Base-by-base conservation (phyloP, 257 asterid species). In the Nicotiana attenuata region DNA sequence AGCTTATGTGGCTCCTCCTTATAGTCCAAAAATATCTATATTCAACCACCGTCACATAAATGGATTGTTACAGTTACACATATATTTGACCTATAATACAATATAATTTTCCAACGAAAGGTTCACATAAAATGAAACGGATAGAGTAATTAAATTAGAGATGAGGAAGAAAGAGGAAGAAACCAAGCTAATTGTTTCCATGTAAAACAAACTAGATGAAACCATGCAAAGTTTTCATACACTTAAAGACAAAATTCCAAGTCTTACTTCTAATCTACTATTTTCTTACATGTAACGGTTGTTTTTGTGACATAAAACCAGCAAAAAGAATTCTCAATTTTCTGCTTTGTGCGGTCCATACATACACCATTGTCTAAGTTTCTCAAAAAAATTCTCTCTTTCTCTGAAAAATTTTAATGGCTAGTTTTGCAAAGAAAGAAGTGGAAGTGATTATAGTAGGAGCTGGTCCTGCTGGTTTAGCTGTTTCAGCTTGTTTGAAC, bases 381-480 rank as follows among this genome's bases (percentile, higher is more conserved):
- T 19, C 8, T 68, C 5, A 35, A 68, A 38, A n/a, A 41, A 38
- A 38, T 0, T 6, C 9, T 14, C 24, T 50, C 38, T 47, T 24
- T 20, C 9, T 73, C 24, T 45, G 22, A 73, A 45, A 29, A 14
- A 7, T 22, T 13, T 24, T 7, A 24, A 73, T 73, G 79, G 61
- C 17, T 13, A 77, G 10, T 57, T 56, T 57, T 57, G 28, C 20
- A 1, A 60, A 66, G 81, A 66, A 85, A 20, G 88, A 83, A 84
- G 81, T 78, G 0, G 80, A 59, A 19, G 91, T 88, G 0, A 15
- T 92, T 3, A 84, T 91, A 7, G 84, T 90, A 1, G 94, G 97
- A 4, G 93, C 91, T 0, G 95, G 97, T 28, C 95, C 97, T 13
- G 85, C 95, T 0, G 95, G 97, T 10, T 29, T 93, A 20, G 91